A percentile compares a stretch with the other conserved stretches of the same genome.
Evolutionary conservation across 352 stramenopile species (phyloP).

Genomic region (Phytophthora pistaciae): DNA sequence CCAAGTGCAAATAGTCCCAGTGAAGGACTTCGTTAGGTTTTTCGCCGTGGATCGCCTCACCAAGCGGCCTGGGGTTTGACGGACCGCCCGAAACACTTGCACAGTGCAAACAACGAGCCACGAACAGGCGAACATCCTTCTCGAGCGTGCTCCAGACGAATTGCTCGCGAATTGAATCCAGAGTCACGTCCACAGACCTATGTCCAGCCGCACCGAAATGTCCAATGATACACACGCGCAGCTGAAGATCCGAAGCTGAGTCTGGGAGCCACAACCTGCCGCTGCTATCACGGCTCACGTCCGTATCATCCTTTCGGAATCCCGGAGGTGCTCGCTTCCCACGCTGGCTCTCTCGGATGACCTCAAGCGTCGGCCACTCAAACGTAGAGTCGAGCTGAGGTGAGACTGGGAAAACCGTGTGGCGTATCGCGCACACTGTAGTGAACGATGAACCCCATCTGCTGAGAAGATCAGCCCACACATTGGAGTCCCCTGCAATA

Average conservation of each 20-base stretch:
- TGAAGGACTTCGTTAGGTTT: slow-evolving; percentile 15
- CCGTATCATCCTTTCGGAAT: neutral
- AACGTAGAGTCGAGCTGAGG: slow-evolving; percentile 1
- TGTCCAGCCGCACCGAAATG: slow-evolving; percentile 34
- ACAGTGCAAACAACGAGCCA: slow-evolving; percentile 9
- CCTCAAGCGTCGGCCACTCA: neutral
- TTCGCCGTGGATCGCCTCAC: slow-evolving; percentile 4
- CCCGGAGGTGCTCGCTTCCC: neutral
- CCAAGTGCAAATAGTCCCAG: slow-evolving; percentile 15
- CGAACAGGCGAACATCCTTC: slow-evolving; percentile 1
- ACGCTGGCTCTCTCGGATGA: neutral
- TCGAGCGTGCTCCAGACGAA: slow-evolving; percentile 31
- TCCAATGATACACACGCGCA: slow-evolving; percentile 30
- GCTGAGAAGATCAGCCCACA: slow-evolving; percentile 14
- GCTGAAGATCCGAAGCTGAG: slow-evolving; percentile 20
- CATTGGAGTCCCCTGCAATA: slow-evolving; percentile 6
- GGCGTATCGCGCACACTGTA: slow-evolving; percentile 2
- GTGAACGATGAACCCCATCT: slow-evolving; percentile 10
- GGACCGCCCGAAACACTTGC: slow-evolving; percentile 2
- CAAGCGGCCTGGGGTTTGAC: neutral
- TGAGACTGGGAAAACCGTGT: neutral
- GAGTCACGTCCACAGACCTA: slow-evolving; percentile 23
- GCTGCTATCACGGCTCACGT: neutral
- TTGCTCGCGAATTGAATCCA: slow-evolving; percentile 5
- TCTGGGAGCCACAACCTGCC: slow-evolving; percentile 7